These are phyloP conservation scores for Chlorella variabilis DNA, from an alignment of 163 green algal genomes.

Conservation along the genomic window DNA sequence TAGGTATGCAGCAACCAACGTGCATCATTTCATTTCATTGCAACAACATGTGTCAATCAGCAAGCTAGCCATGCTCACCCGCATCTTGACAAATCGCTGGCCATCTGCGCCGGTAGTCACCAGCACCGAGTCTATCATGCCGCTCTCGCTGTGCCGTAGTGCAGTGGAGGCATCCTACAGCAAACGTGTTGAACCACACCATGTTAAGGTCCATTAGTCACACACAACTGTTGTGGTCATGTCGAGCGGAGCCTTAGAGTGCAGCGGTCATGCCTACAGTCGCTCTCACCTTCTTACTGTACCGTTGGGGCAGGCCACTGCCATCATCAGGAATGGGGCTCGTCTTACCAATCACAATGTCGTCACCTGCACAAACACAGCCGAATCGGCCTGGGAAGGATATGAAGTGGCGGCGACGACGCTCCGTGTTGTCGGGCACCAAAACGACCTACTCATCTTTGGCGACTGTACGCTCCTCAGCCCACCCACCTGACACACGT, in stretches of 20 bases:
- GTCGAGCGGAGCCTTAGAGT: no score
- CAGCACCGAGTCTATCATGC: conserved; percentile 94
- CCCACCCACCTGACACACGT: conserved; percentile 54
- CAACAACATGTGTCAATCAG: no score
- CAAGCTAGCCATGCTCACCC: no score
- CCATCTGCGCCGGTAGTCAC: conserved; percentile 92
- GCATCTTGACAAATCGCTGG: conserved; percentile 94
- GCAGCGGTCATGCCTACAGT: no score
- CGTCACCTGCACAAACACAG: conserved; percentile 77
- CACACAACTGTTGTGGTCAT: no score
- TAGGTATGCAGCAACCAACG: not conserved
- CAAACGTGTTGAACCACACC: no score
- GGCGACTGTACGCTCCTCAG: no score
- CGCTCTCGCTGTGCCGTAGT: conserved; percentile 86
- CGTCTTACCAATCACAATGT: conserved; percentile 91
- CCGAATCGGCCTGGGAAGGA: no score
- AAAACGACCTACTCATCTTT: no score
- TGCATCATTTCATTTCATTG: not conserved
- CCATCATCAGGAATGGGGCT: conserved; percentile 71
- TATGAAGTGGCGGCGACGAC: no score
- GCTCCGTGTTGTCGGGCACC: no score
- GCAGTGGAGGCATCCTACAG: conserved; percentile 85
- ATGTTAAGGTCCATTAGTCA: no score
- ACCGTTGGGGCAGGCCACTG: conserved; percentile 78
- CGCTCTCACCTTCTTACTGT: conserved; percentile 76